Conservation (phyloP, 2,329 filamentous ascomycete species). For the Macrophomina phaseolina region DNA sequence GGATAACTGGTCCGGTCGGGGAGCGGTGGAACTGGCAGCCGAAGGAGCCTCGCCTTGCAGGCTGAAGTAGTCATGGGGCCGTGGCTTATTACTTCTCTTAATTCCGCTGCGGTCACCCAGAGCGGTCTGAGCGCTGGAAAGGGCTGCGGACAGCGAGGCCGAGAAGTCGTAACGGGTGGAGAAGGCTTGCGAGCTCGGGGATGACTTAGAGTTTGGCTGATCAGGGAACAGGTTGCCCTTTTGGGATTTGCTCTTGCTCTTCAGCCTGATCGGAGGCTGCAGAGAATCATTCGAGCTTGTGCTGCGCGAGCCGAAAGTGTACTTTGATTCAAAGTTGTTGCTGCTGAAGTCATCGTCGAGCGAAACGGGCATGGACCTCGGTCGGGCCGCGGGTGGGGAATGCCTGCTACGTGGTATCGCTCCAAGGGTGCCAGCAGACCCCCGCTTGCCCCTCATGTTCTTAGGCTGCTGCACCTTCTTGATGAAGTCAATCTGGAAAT, state of each 20-base stretch:
- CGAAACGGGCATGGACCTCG: constrained; percentile 57
- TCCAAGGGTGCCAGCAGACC: constrained; percentile 54
- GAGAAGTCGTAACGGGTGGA: constrained; percentile 95
- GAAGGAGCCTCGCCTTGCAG: constrained; percentile 42
- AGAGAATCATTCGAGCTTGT: constrained; percentile 64
- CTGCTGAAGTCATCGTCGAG: constrained; percentile 75
- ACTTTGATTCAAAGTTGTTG: constrained; percentile 55
- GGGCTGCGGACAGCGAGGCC: constrained; percentile 84
- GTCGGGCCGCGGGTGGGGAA: constrained; percentile 53
- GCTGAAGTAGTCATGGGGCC: constrained; percentile 38
- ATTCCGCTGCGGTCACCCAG: constrained; percentile 62
- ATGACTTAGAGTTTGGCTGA: constrained; percentile 16
- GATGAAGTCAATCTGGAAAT: constrained; percentile 93
- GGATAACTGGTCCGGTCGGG: constrained; percentile 60
- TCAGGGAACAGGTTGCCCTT: constrained; percentile 66
- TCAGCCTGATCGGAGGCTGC: constrained; percentile 68
- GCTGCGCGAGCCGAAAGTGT: constrained; percentile 50
- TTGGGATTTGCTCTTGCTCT: constrained; percentile 68
- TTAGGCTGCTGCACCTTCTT: constrained; percentile 74
- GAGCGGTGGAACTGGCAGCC: constrained; percentile 42
- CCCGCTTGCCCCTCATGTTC: constrained; percentile 47
- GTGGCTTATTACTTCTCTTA: constrained; percentile 37
- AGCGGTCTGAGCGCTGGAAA: constrained; percentile 73
- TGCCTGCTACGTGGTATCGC: constrained; percentile 57
- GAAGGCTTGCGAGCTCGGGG: constrained; percentile 71